Evolutionary conservation across 352 stramenopile species (phyloP), one percentile per base, ranked within the genome.

Genomic region (Phytophthora sansomeana): DNA sequence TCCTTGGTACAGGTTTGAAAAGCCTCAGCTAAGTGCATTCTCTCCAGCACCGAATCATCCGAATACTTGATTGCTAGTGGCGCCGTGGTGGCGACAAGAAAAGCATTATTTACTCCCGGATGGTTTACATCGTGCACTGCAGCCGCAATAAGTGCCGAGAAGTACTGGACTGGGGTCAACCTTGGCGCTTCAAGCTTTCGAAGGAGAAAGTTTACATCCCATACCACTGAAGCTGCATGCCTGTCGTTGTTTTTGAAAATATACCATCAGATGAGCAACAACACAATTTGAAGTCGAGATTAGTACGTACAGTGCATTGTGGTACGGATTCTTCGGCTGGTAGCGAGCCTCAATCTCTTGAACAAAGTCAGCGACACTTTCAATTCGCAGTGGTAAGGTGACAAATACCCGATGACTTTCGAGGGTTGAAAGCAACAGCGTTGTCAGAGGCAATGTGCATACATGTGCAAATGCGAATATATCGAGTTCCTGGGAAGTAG

Each of bases 61-160:
- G 96, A 98, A 78, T 98, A 98, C 44, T 90, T 87, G 61, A 98
- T 85, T 35, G 93, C 93, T 21, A 98, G 67, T 13, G 93, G 83
- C 10, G 87, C 89, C 46, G 65, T 86, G 16, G 89, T 96, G 33
- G 82, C 86, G 13, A 97, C 74, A 13, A 98, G 78, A 69, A 96
- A 98, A 32, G 76, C 73, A 74, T 98, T 98, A 64, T 89, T 98
- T 14, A 95, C 85, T 9, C 96, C 96, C 0, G 90, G 87, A 69
- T 98, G 96, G 44, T 93, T 97, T 10, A 98, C 80, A 64, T 98
- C 96, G 64, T 98, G 96, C 24, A 96, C 78, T 2, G 96, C 76
- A 4, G 87, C 92, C n/a, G 93, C 89, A 10, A 98, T 58, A 1
- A 98, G 64, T 11, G 96, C 81, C n/a, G 90, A 87, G 33, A 92